Evolutionary conservation across 139 green algal genomes (phyloP).

Genomic region (Picochlorum sp.): DNA sequence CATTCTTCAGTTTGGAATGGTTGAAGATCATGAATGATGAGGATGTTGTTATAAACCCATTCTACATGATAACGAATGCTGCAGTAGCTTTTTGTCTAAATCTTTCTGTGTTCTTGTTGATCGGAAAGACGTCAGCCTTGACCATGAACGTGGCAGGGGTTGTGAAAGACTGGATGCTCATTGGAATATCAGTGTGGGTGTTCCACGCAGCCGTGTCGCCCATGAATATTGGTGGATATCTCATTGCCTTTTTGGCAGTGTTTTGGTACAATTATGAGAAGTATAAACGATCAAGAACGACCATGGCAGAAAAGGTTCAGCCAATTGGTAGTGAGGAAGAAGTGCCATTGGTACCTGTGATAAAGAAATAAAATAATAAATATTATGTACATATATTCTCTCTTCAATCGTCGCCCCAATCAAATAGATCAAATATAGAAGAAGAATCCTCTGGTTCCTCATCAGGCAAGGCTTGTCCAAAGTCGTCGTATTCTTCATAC

Average conservation of each 20-base stretch:
- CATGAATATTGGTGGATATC: slow-evolving; percentile 70
- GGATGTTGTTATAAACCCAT: slow-evolving; percentile 49
- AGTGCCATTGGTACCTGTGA: background rate
- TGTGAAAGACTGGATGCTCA: slow-evolving; percentile 97
- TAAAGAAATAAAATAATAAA: background rate
- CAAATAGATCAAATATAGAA: slow-evolving; percentile 4
- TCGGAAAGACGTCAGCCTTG: slow-evolving; percentile 82
- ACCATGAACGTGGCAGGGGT: slow-evolving; percentile 93
- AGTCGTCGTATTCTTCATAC: too few relatives aligned
- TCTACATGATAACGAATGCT: slow-evolving; percentile 82
- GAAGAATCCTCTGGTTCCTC: too few relatives aligned
- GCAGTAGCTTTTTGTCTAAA: slow-evolving; percentile 60
- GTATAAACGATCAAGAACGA: background rate
- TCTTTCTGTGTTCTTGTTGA: slow-evolving; percentile 75
- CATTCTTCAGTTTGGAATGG: slow-evolving; percentile 26
- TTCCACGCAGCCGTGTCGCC: slow-evolving; percentile 71
- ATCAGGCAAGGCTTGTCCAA: too few relatives aligned
- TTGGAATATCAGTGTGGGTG: slow-evolving; percentile 72
- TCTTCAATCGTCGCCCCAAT: slow-evolving; percentile 3
- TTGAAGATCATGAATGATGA: slow-evolving; percentile 24
- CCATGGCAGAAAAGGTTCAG: background rate
- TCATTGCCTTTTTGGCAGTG: slow-evolving; percentile 36
- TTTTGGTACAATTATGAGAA: slow-evolving; percentile 22
- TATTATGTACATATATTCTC: background rate
- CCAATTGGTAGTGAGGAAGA: background rate